Evolutionary conservation across 106 monocot species (phyloP).

Genomic region (Hemerocallis citrina): DNA sequence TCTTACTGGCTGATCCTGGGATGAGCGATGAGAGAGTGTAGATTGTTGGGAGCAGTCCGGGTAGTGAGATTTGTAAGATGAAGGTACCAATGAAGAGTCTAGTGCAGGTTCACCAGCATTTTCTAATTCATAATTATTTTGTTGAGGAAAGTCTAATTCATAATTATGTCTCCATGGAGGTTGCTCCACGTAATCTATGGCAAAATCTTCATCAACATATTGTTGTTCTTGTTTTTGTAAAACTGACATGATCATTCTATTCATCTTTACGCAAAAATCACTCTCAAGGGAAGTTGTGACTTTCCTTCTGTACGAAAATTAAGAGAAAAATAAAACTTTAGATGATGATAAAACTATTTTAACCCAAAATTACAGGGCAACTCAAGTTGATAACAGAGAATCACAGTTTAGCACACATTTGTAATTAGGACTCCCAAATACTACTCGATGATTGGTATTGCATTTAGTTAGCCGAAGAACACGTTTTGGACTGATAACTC

Average conservation of each 20-base stretch:
- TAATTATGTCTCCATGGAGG: constrained; percentile 18
- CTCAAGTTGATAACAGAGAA: background rate
- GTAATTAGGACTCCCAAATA: no score
- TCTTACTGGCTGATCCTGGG: constrained; percentile 24
- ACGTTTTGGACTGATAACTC: no score
- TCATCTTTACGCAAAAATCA: constrained; percentile 59
- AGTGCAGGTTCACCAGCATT: constrained; percentile 26
- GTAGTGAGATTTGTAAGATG: constrained; percentile 15
- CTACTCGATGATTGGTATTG: no score
- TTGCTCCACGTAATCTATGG: constrained; percentile 18
- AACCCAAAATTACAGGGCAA: background rate
- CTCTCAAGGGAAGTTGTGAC: constrained; percentile 50
- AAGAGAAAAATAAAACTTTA: background rate
- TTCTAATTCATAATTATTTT: constrained; percentile 14
- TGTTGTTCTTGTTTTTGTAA: constrained; percentile 37
- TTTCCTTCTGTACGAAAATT: constrained; percentile 32
- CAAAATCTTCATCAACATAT: constrained; percentile 15
- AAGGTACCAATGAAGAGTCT: constrained; percentile 30
- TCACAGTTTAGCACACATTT: no score
- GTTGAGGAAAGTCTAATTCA: constrained; percentile 14
- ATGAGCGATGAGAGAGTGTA: constrained; percentile 19
- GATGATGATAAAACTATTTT: background rate
- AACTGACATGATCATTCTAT: constrained; percentile 30
- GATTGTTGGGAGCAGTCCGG: constrained; percentile 22
- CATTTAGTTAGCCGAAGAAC: no score